Conservation (phyloP, 2,329 filamentous ascomycete species). For the Penicillium sp. region DNA sequence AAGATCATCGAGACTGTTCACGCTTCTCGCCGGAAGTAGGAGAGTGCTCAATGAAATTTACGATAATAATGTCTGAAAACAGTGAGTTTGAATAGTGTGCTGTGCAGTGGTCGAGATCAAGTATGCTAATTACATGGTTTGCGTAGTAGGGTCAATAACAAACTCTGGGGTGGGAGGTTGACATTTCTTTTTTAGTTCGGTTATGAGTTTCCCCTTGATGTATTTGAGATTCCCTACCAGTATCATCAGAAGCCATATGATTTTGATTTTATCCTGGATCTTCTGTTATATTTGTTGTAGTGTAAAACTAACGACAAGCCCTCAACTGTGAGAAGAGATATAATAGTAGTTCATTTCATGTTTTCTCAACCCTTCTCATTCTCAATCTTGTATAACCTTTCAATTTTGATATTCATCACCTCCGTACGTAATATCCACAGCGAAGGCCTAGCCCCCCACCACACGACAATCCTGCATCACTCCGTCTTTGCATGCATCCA, state of each 20-base stretch:
- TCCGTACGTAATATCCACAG: background rate
- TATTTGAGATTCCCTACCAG: slow-evolving; percentile 28
- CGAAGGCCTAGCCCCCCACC: background rate
- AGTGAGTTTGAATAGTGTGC: slow-evolving; percentile 1
- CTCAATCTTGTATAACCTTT: background rate
- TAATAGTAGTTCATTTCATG: background rate
- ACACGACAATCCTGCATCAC: background rate
- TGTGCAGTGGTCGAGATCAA: background rate
- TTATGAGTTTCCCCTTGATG: slow-evolving; percentile 12
- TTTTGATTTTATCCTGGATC: slow-evolving; percentile 12
- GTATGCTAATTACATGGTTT: background rate
- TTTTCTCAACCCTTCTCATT: background rate
- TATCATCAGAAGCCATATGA: slow-evolving; percentile 17
- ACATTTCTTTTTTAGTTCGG: background rate
- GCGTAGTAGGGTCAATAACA: background rate
- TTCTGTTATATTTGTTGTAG: background rate
- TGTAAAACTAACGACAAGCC: background rate
- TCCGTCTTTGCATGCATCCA: background rate
- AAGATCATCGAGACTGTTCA: slow-evolving; percentile 86
- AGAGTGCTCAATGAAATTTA: slow-evolving; percentile 15
- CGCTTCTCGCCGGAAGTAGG: slow-evolving; percentile 43
- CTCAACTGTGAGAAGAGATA: background rate
- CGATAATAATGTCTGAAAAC: slow-evolving; percentile 23
- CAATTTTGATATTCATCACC: background rate
- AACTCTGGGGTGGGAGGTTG: background rate